Conservation (phyloP, 148 eudicot species). For the Silene latifolia region DNA sequence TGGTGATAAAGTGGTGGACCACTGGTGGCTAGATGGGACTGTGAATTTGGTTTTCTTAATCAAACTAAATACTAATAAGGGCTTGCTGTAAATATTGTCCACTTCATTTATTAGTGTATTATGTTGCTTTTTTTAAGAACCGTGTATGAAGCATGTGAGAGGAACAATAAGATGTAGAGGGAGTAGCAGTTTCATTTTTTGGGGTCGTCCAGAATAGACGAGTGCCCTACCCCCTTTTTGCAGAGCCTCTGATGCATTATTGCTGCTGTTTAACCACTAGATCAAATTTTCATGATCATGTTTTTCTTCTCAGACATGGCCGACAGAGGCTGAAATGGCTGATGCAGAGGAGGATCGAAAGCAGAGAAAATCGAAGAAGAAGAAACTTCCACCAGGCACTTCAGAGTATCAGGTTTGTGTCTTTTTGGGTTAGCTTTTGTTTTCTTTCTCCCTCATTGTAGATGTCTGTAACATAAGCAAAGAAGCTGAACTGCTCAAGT, state of each 20-base stretch:
- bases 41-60: too few species aligned
- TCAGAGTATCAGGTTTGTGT: conserved; percentile 88
- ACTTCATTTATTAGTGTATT: too few species aligned
- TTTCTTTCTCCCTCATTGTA: not conserved
- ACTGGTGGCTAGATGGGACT: too few species aligned
- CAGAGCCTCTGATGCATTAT: not conserved
- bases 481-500: not conserved
- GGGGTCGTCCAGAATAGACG: not conserved
- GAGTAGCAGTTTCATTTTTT: too few species aligned
- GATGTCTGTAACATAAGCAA: not conserved
- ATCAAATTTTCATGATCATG: conserved; percentile 10
- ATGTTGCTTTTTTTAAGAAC: too few species aligned
- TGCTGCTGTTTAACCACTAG: not conserved
- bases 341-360: conserved; percentile 69
- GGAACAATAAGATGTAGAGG: too few species aligned
- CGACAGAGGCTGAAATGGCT: conserved; percentile 95
- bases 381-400: conserved; percentile 64
- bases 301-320: conserved; percentile 73
- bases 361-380: conserved; percentile 59
- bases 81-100: too few species aligned
- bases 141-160: too few species aligned
- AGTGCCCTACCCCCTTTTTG: not conserved
- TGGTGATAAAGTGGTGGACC: too few species aligned
- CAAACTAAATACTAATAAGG: too few species aligned
- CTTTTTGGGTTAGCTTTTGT: conserved; percentile 2